Evolutionary conservation across 2,329 filamentous ascomycete genomes (phyloP).

Genomic region (Fusarium fracticaudum): DNA sequence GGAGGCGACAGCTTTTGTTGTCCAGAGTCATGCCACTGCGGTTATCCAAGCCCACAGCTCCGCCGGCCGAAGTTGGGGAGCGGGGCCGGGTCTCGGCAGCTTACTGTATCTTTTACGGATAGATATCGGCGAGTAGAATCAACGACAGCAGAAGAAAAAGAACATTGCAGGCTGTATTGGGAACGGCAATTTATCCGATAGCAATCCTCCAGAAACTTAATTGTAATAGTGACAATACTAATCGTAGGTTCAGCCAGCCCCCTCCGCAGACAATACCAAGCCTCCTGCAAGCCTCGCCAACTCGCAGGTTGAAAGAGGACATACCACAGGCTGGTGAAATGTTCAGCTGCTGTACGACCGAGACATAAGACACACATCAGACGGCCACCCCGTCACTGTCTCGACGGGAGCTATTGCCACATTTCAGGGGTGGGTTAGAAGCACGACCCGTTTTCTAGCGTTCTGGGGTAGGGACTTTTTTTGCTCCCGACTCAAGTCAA

Average conservation of each 20-base stretch:
- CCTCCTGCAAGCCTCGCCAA: constrained; percentile 1
- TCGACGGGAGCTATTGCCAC: constrained; percentile 31
- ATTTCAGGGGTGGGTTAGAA: constrained; percentile 22
- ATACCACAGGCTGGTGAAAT: constrained; percentile 5
- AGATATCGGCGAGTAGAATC: neutral
- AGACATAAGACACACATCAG: constrained; percentile 14
- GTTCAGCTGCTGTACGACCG: constrained; percentile 20
- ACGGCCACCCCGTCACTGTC: constrained; percentile 29
- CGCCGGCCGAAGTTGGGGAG: constrained; percentile 8
- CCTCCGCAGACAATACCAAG: neutral
- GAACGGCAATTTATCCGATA: constrained; percentile 24
- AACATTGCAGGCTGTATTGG: neutral
- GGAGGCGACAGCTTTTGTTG: neutral
- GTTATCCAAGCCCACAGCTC: neutral
- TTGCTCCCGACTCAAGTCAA: constrained; percentile 5
- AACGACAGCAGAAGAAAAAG: neutral
- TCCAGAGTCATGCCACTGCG: constrained; percentile 25
- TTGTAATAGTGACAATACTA: constrained; percentile 4
- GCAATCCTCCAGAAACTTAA: constrained; percentile 1
- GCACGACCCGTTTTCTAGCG: constrained; percentile 39
- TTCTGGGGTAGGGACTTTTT: constrained; percentile 28
- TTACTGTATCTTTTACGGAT: neutral
- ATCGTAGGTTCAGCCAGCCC: constrained; percentile 26
- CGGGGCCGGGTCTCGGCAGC: constrained; percentile 22
- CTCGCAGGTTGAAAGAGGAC: neutral